Conservation (phyloP, 257 asterid species). For the Agastache rugosa region DNA sequence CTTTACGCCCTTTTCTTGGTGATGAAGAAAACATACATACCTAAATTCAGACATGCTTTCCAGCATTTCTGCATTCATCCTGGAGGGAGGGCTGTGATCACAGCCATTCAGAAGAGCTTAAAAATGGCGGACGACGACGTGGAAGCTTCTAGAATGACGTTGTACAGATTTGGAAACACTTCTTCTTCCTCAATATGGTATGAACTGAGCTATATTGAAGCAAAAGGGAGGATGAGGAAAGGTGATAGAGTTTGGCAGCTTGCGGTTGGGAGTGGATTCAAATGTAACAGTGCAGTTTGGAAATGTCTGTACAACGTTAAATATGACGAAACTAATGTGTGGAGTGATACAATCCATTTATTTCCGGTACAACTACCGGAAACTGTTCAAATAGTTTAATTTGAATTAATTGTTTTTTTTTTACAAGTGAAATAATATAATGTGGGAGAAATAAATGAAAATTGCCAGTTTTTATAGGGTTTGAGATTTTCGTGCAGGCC, state of each 20-base stretch:
- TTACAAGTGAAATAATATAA: too few species aligned
- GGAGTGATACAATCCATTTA: conserved; percentile 30
- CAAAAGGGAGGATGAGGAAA: conserved; percentile 38
- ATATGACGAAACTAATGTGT: conserved; percentile 23
- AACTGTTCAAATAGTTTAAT: conserved; percentile 18
- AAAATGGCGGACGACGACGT: conserved; percentile 28
- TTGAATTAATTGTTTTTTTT: too few species aligned
- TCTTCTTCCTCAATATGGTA: conserved; percentile 46
- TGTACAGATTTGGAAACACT: conserved; percentile 42
- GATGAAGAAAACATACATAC: conserved; percentile 30
- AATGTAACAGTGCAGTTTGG: conserved; percentile 45
- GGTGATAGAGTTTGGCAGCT: conserved; percentile 43
- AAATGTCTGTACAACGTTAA: conserved; percentile 23
- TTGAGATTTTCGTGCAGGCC: too few species aligned
- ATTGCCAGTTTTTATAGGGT: too few species aligned
- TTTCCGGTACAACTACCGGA: conserved; percentile 37
- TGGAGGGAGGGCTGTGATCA: conserved; percentile 36
- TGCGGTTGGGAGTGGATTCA: conserved; percentile 45
- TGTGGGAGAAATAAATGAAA: too few species aligned
- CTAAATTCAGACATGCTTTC: conserved; percentile 36
- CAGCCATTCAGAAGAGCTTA: conserved; percentile 33
- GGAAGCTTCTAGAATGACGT: conserved; percentile 45
- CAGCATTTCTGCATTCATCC: conserved; percentile 45
- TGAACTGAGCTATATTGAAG: conserved; percentile 37
- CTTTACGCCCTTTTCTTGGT: background rate